Evolutionary conservation across 768 basidiomycete species (phyloP).

Genomic region (Boletus pseudo-olivaceus): DNA sequence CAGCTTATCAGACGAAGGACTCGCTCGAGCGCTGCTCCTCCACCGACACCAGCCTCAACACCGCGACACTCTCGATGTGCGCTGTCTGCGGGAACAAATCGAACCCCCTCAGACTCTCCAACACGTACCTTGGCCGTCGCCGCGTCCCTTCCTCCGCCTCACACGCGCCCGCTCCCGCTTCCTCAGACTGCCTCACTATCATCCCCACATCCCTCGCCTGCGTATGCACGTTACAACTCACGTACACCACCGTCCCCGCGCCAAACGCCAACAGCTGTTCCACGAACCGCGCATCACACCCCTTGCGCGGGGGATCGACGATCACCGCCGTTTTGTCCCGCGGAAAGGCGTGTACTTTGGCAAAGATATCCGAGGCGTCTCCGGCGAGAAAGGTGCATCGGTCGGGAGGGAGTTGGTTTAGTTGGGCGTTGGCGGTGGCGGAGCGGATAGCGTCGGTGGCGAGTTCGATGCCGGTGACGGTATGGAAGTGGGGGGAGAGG

Average conservation of each 20-base stretch:
- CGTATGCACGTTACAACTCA: slow-evolving; percentile 94
- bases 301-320: slow-evolving; percentile 93
- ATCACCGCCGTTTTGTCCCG: slow-evolving; percentile 62
- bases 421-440: slow-evolving; percentile 61
- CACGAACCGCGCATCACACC: slow-evolving; percentile 80
- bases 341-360: slow-evolving; percentile 61
- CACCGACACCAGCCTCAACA: slow-evolving; percentile 46
- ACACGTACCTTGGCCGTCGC: slow-evolving; percentile 49
- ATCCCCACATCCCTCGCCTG: slow-evolving; percentile 85
- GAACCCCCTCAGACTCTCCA: slow-evolving; percentile 85
- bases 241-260: slow-evolving; percentile 73
- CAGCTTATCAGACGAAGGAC: too few relatives aligned
- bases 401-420: slow-evolving; percentile 55
- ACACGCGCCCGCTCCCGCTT: slow-evolving; percentile 36
- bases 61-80: slow-evolving; percentile 83
- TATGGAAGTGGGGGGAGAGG: slow-evolving; percentile 68
- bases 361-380: slow-evolving; percentile 85
- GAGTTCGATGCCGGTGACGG: slow-evolving; percentile 88
- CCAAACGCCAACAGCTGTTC: slow-evolving; percentile 72
- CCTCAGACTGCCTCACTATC: slow-evolving; percentile 47
- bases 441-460: slow-evolving; percentile 65
- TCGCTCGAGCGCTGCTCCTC: not conserved
- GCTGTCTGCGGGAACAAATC: slow-evolving; percentile 97
- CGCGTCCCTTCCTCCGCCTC: slow-evolving; percentile 34
- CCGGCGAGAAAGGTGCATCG: slow-evolving; percentile 72